Conservation (phyloP, 164 flowering plant species). For the Warburgia ugandensis region DNA sequence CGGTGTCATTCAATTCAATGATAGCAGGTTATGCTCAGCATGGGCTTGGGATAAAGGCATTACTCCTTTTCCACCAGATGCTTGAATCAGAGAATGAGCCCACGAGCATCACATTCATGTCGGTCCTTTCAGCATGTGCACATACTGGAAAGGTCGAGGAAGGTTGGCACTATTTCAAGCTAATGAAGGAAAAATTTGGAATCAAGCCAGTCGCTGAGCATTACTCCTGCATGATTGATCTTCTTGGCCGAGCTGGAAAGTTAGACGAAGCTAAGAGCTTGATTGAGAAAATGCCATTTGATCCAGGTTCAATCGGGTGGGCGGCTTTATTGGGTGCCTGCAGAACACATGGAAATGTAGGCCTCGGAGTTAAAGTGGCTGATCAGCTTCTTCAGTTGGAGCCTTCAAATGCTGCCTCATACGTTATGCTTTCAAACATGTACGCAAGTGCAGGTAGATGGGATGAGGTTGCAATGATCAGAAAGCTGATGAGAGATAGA, state of each 20-base stretch:
- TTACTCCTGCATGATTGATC: slow-evolving; percentile 84
- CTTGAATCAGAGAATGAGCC: slow-evolving; percentile 38
- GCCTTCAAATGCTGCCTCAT: slow-evolving; percentile 59
- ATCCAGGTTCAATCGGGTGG: slow-evolving; percentile 55
- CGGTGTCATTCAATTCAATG: slow-evolving; percentile 65
- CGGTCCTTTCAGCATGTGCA: slow-evolving; percentile 61
- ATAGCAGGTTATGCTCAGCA: slow-evolving; percentile 87
- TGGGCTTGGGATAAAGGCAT: slow-evolving; percentile 48
- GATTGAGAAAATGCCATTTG: slow-evolving; percentile 54
- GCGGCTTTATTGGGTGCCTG: slow-evolving; percentile 70
- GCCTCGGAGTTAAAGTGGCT: slow-evolving; percentile 64
- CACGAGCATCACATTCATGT: slow-evolving; percentile 59
- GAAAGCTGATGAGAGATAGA: slow-evolving; percentile 50
- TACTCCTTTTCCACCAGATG: slow-evolving; percentile 53
- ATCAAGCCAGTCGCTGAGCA: slow-evolving; percentile 61
- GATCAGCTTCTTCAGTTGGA: slow-evolving; percentile 43
- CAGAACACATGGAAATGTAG: slow-evolving; percentile 56
- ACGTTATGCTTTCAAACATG: slow-evolving; percentile 62
- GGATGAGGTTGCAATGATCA: slow-evolving; percentile 41
- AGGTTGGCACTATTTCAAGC: slow-evolving; percentile 36
- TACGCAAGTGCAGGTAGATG: slow-evolving; percentile 51
- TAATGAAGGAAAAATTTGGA: slow-evolving; percentile 47
- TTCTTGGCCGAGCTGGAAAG: slow-evolving; percentile 74
- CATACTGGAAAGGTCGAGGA: slow-evolving; percentile 57
- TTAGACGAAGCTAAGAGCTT: slow-evolving; percentile 58